A percentile compares a stretch with the other conserved stretches of the same genome.
phyloP scores from a whole-genome alignment of 208 protist genomes.

The Leishmania aethiopica region DNA sequence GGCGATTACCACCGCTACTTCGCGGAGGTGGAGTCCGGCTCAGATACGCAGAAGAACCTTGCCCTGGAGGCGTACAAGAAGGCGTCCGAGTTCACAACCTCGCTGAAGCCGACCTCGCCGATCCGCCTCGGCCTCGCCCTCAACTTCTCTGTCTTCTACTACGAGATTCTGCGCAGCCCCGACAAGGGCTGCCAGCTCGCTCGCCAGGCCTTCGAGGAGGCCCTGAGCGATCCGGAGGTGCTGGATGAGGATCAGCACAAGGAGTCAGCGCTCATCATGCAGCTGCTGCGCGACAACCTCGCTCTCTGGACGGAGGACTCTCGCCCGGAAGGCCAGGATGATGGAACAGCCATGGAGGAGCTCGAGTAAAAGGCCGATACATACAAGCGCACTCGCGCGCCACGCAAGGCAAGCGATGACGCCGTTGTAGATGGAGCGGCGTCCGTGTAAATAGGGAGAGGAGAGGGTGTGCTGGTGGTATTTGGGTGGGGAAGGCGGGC shows the following conservation, averaged over 20 bases:
- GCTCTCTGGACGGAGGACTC: conserved; percentile 97
- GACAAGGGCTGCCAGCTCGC: conserved; percentile 97
- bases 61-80: conserved; percentile 92
- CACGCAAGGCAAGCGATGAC: not conserved
- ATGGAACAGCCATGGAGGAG: conserved; percentile 88
- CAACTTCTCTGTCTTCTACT: conserved; percentile 99
- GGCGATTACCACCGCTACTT: conserved; percentile 98
- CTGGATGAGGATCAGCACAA: conserved; percentile 98
- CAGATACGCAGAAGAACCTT: conserved; percentile 87
- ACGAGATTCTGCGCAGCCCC: conserved; percentile 98
- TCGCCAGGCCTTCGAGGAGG: conserved; percentile 97
- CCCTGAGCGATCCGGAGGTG: conserved; percentile 96
- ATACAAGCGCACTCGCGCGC: not conserved
- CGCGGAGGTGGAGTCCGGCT: conserved; percentile 90
- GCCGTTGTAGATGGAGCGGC: not conserved
- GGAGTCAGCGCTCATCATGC: conserved; percentile 99
- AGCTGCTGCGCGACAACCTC: conserved; percentile 99
- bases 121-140: conserved; percentile 99
- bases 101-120: conserved; percentile 94
- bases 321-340: conserved; percentile 78
- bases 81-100: conserved; percentile 79
- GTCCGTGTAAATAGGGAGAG: not conserved
- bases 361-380: conserved; percentile 60
- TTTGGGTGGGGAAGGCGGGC: not conserved
- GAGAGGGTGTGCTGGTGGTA: not conserved